Conservation (phyloP, 768 basidiomycete genomes). For the Floccularia luteovirens region DNA sequence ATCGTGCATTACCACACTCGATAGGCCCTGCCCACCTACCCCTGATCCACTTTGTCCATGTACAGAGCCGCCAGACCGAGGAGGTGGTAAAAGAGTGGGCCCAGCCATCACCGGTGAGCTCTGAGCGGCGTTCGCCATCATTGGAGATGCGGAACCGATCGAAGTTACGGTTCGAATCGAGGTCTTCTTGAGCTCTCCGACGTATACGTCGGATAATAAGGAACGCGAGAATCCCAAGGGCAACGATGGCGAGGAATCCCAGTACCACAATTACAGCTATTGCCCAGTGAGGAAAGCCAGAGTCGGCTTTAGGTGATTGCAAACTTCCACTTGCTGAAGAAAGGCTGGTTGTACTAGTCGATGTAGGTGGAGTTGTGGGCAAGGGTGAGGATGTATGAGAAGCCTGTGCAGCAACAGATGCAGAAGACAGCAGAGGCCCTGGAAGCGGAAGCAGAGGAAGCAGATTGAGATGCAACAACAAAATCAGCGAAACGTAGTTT, state of each 20-base stretch:
- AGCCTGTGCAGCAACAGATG: constrained; percentile 21
- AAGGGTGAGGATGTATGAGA: constrained; percentile 10
- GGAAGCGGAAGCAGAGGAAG: constrained; percentile 26
- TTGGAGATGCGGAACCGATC: constrained; percentile 75
- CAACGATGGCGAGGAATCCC: constrained; percentile 75
- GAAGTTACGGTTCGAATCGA: constrained; percentile 57
- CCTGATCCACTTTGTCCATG: constrained; percentile 16
- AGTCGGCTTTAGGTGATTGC: constrained; percentile 27
- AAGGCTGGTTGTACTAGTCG: constrained; percentile 11
- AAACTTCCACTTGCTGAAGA: constrained; percentile 40
- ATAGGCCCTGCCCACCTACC: constrained; percentile 17
- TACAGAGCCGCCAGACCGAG: constrained; percentile 18
- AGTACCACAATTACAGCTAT: constrained; percentile 87
- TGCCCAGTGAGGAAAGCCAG: constrained; percentile 78
- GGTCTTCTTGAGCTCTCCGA: constrained; percentile 31
- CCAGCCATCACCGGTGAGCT: constrained; percentile 40
- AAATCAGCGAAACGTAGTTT: constrained; percentile 74
- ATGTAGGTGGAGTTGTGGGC: constrained; percentile 8
- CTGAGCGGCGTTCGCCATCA: constrained; percentile 62
- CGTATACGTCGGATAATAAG: constrained; percentile 67
- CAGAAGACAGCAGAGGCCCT: constrained; percentile 6
- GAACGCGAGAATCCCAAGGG: constrained; percentile 61
- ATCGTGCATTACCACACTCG: constrained; percentile 50
- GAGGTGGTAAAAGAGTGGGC: constrained; percentile 7
- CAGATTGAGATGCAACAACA: constrained; percentile 48